Evolutionary conservation across 345 rosid species (phyloP), one percentile per base, ranked within the genome.

Genomic region (Gossypium herbaceum): DNA sequence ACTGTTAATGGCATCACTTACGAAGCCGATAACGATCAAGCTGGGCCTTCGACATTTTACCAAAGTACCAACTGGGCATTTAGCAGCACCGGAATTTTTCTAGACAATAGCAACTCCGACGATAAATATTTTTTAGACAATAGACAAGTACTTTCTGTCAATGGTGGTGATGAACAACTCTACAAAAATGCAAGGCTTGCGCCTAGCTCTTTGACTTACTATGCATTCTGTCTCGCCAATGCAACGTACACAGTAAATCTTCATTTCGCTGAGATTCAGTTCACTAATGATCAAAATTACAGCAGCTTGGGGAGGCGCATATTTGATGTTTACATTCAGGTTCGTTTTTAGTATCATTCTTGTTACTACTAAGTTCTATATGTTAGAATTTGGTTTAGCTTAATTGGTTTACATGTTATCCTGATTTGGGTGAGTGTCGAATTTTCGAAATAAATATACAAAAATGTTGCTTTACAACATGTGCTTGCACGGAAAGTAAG

Each of bases 321-420:
- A 54, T 92, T 91, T 68, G 81, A 92, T 72, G 76, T 91, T 58
- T 88, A 86, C 74, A 71, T 89, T 76, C 94, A 90, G 97, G 93
- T 89, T 79, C 20, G 68, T 22, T 5, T 24, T 58, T 22, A 24
- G 24, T 58, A 24, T 58, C 34, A 11, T 11, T 24, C 20, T 22
- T 11, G 24, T 12, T n/a, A 9, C 27, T 43, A 19, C 9, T 41
- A 65, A 39, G 1, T 4, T 16, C 45, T 62, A 1, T 62, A 29
- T 62, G 44, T 29, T 16, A 34, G 22, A 34, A 27, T 12, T 60
- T 45, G 15, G 29, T 44, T 59, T 29, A 29, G 5, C 34, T 29
- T 29, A 29, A 29, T 29, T 29, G 34, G 34, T 29, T 29, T 29
- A 29, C 34, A 27, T 34, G 41, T 34, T 34, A 34, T 34, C 41